phyloP scores from a whole-genome alignment of 1,284 basidiomycete genomes.

The Malassezia japonica region DNA sequence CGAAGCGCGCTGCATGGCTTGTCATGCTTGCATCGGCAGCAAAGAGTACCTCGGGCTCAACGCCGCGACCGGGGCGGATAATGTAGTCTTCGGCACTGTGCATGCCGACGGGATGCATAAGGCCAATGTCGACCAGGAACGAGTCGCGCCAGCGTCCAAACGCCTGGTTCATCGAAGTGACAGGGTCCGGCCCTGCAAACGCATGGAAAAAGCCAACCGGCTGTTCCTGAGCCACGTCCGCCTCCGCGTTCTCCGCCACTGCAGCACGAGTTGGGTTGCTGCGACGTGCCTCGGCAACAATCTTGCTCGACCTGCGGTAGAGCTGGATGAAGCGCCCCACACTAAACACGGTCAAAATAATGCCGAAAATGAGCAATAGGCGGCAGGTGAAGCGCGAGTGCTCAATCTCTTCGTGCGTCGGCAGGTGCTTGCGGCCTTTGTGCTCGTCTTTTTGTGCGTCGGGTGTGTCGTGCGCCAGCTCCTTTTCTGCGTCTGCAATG shows the following conservation, averaged over 20 bases:
- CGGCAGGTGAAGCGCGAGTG: background rate
- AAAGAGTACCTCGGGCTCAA: background rate
- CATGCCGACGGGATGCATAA: background rate
- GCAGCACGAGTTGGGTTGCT: no score
- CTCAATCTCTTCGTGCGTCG: background rate
- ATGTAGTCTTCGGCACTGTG: constrained; percentile 10
- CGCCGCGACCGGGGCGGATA: constrained; percentile 4
- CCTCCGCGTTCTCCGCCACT: no score
- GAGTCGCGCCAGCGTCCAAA: background rate
- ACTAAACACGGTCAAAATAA: background rate
- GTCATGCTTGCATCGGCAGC: no score
- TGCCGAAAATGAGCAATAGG: background rate
- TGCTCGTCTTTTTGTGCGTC: background rate
- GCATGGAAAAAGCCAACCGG: background rate
- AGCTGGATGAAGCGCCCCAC: background rate
- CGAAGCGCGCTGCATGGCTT: no score
- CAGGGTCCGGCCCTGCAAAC: background rate
- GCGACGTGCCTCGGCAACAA: background rate
- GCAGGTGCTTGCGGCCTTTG: background rate
- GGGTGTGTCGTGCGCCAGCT: no score
- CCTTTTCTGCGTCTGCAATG: background rate
- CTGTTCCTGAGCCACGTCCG: background rate
- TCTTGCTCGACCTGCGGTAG: background rate
- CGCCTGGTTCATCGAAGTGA: background rate
- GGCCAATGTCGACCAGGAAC: background rate